These are phyloP conservation scores for Lentinula guzmanii DNA, from an alignment of 768 basidiomycete genomes.

Conservation along the genomic window DNA sequence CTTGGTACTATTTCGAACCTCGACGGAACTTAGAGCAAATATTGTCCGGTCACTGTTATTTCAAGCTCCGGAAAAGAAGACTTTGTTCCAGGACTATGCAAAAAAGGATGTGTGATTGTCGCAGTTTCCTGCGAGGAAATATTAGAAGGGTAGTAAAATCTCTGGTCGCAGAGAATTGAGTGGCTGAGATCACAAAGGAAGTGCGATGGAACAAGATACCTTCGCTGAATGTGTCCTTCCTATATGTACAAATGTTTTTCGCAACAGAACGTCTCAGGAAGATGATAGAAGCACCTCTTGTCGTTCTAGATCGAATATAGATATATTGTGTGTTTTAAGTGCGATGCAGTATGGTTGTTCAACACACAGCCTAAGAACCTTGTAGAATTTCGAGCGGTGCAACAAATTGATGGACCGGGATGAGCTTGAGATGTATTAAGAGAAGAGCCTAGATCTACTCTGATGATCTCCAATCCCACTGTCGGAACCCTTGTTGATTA, in stretches of 20 bases:
- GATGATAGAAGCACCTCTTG: background rate
- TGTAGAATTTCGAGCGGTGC: background rate
- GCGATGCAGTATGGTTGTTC: background rate
- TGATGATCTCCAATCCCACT: background rate
- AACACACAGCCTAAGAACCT: background rate
- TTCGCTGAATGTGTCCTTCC: too few species aligned
- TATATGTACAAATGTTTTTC: background rate
- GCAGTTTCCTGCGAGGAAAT: too few species aligned
- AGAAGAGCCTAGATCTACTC: background rate
- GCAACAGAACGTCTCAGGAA: background rate
- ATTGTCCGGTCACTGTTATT: background rate
- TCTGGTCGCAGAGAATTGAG: too few species aligned
- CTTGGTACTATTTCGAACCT: background rate
- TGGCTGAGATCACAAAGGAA: too few species aligned
- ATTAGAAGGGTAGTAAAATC: too few species aligned
- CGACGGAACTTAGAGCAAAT: background rate
- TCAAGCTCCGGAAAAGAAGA: too few species aligned
- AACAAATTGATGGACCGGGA: background rate
- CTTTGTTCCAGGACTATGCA: too few species aligned
- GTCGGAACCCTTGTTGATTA: too few species aligned
- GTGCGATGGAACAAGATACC: too few species aligned
- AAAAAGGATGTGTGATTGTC: too few species aligned
- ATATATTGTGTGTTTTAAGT: background rate
- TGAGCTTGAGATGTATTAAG: background rate
- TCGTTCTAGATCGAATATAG: background rate